Evolutionary conservation across 305 asterid species (phyloP).

Genomic region (Solanum chacoense): DNA sequence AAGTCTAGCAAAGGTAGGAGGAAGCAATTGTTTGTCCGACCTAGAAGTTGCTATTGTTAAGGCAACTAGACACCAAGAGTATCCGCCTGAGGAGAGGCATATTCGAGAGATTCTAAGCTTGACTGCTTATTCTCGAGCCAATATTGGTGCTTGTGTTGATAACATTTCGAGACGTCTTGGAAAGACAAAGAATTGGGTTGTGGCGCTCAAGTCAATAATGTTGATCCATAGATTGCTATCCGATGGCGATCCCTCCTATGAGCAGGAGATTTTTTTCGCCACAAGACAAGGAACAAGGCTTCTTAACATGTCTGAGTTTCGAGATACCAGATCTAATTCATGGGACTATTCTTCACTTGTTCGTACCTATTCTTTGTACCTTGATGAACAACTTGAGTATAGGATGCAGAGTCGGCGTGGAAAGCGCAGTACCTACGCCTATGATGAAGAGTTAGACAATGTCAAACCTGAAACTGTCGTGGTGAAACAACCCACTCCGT

Average conservation of each 20-base stretch:
- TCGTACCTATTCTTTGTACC: conserved; percentile 8
- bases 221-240: conserved; percentile 10
- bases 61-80: conserved; percentile 11
- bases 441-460: conserved; percentile 28
- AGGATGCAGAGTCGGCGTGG: conserved; percentile 60
- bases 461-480: neutral
- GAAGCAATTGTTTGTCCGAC: conserved; percentile 4
- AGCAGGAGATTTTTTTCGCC: conserved; percentile 12
- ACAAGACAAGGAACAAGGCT: conserved; percentile 18
- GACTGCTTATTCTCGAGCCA: conserved; percentile 10
- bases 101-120: conserved; percentile 8
- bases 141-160: conserved; percentile 4
- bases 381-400: conserved; percentile 18
- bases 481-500: neutral
- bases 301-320: conserved; percentile 15
- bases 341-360: conserved; percentile 18
- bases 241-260: conserved; percentile 7
- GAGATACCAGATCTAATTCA: conserved; percentile 4
- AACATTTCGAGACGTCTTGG: conserved; percentile 10
- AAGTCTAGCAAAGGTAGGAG: conserved; percentile 9
- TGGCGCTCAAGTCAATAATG: conserved; percentile 11
- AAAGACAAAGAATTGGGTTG: conserved; percentile 15
- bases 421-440: conserved; percentile 16
- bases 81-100: conserved; percentile 11
- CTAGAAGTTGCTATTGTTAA: conserved; percentile 15